phyloP scores from a whole-genome alignment of 1,139 yeast genomes.

The Sugiyamaella japonica region DNA sequence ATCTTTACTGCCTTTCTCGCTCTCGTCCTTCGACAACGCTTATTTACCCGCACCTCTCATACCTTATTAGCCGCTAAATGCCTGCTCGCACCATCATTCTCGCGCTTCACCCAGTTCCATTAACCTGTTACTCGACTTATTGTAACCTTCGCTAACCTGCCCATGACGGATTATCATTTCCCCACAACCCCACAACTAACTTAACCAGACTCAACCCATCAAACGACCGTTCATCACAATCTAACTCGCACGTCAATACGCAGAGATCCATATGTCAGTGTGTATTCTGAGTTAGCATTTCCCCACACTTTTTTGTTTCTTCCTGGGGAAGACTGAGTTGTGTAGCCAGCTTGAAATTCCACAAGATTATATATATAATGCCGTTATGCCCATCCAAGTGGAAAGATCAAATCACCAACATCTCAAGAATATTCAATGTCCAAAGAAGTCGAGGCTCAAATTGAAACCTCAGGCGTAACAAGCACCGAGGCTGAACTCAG shows the following conservation, averaged over 20 bases:
- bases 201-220: background rate
- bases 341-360: too few species aligned
- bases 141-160: too few species aligned
- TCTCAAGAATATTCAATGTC: background rate
- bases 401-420: background rate
- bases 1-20: too few species aligned
- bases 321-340: too few species aligned
- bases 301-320: constrained; percentile 3
- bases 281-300: background rate
- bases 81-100: background rate
- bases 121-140: too few species aligned
- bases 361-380: constrained; percentile 5
- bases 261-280: background rate
- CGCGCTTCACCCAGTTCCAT: background rate
- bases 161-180: constrained; percentile 7
- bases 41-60: background rate
- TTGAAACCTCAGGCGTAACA: constrained; percentile 9
- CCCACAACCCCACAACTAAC: background rate
- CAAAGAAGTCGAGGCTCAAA: constrained; percentile 1
- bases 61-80: too few species aligned
- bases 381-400: constrained; percentile 1
- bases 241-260: constrained; percentile 7
- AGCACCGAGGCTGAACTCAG: constrained; percentile 8
- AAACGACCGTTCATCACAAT: background rate
- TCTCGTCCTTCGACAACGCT: too few species aligned